Conservation (phyloP, 352 stramenopile species). For the Phytophthora brassicae region DNA sequence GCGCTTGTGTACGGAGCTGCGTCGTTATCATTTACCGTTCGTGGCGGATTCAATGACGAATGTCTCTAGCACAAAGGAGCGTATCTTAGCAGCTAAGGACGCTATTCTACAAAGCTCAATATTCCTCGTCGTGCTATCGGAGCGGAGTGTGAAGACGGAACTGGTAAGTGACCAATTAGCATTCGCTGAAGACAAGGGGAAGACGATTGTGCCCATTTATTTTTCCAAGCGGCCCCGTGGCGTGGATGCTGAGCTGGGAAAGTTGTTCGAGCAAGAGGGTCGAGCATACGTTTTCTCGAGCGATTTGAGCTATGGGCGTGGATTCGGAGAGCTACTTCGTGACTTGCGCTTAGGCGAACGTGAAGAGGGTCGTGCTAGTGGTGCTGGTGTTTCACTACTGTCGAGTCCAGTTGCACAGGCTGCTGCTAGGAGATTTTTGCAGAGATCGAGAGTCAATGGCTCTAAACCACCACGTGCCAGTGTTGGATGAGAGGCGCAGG, state of each 20-base stretch:
- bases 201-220: slow-evolving; percentile 74
- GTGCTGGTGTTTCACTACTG: slow-evolving; percentile 26
- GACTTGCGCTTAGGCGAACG: slow-evolving; percentile 37
- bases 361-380: slow-evolving; percentile 14
- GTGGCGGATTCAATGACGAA: slow-evolving; percentile 70
- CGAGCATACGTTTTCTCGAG: slow-evolving; percentile 55
- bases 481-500: slow-evolving; percentile 24
- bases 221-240: slow-evolving; percentile 53
- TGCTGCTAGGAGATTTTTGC: slow-evolving; percentile 41
- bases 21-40: slow-evolving; percentile 46
- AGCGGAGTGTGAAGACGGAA: slow-evolving; percentile 76
- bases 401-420: slow-evolving; percentile 40
- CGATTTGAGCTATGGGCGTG: slow-evolving; percentile 66
- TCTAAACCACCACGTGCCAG: slow-evolving; percentile 22
- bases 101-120: slow-evolving; percentile 70
- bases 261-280: slow-evolving; percentile 39
- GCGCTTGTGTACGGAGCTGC: slow-evolving; percentile 53
- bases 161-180: slow-evolving; percentile 83
- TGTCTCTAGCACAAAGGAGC: slow-evolving; percentile 74
- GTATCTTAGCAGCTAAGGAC: slow-evolving; percentile 76
- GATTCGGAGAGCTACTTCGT: slow-evolving; percentile 54
- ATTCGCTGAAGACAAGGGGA: slow-evolving; percentile 82
- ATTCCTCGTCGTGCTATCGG: slow-evolving; percentile 76
- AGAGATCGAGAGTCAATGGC: slow-evolving; percentile 20
- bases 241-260: slow-evolving; percentile 40